Evolutionary conservation across 495 filamentous ascomycete genomes (phyloP).

Genomic region (Penicillium ochrochloron): DNA sequence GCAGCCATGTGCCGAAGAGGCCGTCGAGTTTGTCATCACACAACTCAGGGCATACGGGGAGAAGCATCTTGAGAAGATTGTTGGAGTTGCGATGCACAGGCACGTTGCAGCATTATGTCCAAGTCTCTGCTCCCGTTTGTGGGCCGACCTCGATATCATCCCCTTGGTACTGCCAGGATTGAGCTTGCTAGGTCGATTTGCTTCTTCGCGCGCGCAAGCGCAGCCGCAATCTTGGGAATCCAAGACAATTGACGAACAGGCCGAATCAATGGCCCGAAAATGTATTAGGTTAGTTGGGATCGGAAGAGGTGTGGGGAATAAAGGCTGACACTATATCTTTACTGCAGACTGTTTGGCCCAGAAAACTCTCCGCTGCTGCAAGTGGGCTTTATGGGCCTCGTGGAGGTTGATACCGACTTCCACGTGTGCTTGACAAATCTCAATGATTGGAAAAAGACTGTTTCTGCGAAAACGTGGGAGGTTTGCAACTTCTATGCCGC

Average conservation of each 20-base stretch:
- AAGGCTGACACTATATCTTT: slow-evolving; percentile 20
- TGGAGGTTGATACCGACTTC: slow-evolving; percentile 73
- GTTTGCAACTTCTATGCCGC: slow-evolving; percentile 68
- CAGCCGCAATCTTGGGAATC: slow-evolving; percentile 43
- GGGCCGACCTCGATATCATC: slow-evolving; percentile 79
- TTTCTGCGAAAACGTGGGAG: slow-evolving; percentile 66
- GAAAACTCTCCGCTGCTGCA: slow-evolving; percentile 72
- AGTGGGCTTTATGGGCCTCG: slow-evolving; percentile 73
- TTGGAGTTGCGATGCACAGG: slow-evolving; percentile 55
- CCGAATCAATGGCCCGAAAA: slow-evolving; percentile 84
- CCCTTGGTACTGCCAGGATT: slow-evolving; percentile 59
- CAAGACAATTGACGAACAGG: slow-evolving; percentile 76
- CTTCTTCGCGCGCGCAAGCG: slow-evolving; percentile 11
- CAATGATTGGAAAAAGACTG: slow-evolving; percentile 67
- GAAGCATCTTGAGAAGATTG: slow-evolving; percentile 67
- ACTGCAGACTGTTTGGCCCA: slow-evolving; percentile 74
- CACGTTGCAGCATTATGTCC: slow-evolving; percentile 57
- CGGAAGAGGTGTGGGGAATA: slow-evolving; percentile 5
- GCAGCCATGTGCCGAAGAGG: slow-evolving; percentile 45
- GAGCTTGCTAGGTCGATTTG: slow-evolving; percentile 28
- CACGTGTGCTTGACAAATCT: slow-evolving; percentile 62
- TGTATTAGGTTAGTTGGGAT: slow-evolving; percentile 64
- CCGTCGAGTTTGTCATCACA: slow-evolving; percentile 54
- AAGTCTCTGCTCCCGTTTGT: slow-evolving; percentile 70
- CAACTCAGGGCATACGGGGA: slow-evolving; percentile 62